These are phyloP conservation scores for Puccinia horiana DNA, from an alignment of 1,284 basidiomycete species.

Conservation along the genomic window DNA sequence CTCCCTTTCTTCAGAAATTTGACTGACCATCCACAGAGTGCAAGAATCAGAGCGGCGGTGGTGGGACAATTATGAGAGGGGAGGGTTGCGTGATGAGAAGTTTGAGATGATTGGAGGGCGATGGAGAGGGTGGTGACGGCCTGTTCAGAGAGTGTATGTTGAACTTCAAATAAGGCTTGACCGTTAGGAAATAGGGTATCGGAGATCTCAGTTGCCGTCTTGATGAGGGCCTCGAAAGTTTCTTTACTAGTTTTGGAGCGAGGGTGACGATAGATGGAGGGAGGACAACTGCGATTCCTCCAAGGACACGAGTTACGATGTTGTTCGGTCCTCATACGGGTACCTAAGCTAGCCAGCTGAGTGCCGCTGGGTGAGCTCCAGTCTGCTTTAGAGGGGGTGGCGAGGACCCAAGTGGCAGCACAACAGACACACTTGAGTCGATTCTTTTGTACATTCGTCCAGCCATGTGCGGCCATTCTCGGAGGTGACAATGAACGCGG, in stretches of 20 bases:
- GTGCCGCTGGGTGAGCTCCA: constrained; percentile 13
- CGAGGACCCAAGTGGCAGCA: constrained; percentile 29
- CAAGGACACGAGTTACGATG: constrained; percentile 44
- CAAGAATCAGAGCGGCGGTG: constrained; percentile 28
- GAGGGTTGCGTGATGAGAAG: not conserved
- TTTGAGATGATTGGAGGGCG: constrained; percentile 8
- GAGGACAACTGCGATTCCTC: constrained; percentile 13
- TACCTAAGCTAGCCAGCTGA: constrained; percentile 1
- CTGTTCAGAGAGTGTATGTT: constrained; percentile 29
- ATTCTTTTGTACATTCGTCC: constrained; percentile 36
- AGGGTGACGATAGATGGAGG: constrained; percentile 11
- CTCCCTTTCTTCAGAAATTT: not conserved
- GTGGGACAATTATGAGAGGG: constrained; percentile 14
- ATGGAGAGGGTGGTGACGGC: constrained; percentile 9
- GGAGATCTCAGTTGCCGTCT: constrained; percentile 3
- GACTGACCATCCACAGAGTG: constrained; percentile 37
- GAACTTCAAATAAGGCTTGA: not conserved
- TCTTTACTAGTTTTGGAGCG: constrained; percentile 7
- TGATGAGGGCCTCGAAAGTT: not conserved
- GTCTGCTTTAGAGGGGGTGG: constrained; percentile 20
- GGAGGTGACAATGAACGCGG: constrained; percentile 20
- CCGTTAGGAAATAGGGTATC: not conserved
- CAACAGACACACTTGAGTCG: constrained; percentile 28
- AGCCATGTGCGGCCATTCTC: constrained; percentile 32
- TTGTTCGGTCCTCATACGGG: constrained; percentile 14